Evolutionary conservation across 2,329 filamentous ascomycete species (phyloP).

Genomic region (Exserohilum rostratum): DNA sequence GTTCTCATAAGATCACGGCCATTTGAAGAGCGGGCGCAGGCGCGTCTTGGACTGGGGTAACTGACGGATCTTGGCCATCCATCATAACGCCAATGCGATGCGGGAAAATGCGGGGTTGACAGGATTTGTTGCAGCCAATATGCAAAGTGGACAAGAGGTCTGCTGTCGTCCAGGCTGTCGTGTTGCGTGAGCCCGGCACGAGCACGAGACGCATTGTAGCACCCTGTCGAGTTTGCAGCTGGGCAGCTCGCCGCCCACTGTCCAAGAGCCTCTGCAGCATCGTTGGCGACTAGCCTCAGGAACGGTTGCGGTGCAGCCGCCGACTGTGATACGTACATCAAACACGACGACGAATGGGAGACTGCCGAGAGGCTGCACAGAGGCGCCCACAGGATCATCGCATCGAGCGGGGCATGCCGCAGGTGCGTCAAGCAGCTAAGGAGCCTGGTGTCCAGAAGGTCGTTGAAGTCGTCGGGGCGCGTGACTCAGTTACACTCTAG

Average conservation of each 20-base stretch:
- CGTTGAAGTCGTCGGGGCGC: conserved; percentile 29
- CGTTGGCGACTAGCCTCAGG: conserved; percentile 35
- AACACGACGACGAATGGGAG: conserved; percentile 23
- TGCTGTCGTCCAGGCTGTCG: conserved; percentile 23
- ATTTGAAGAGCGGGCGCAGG: conserved; percentile 25
- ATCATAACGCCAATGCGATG: conserved; percentile 36
- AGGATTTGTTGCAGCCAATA: conserved; percentile 28
- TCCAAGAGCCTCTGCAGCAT: conserved; percentile 19
- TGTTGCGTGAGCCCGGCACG: conserved; percentile 29
- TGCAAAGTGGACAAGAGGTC: conserved; percentile 21
- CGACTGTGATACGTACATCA: conserved; percentile 14
- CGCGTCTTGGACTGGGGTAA: conserved; percentile 31
- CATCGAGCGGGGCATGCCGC: conserved; percentile 15
- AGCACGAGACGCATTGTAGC: conserved; percentile 24
- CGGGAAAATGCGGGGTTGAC: conserved; percentile 46
- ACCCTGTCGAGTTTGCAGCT: conserved; percentile 17
- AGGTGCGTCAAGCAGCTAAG: conserved; percentile 26
- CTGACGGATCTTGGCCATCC: conserved; percentile 35
- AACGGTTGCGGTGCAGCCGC: conserved; percentile 25
- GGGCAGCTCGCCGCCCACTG: conserved; percentile 7
- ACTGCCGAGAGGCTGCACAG: conserved; percentile 18
- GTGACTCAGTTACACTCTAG: conserved; percentile 37
- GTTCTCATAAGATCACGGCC: background rate
- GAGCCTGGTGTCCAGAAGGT: conserved; percentile 29
- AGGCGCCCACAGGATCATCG: conserved; percentile 26